Conservation (phyloP, 352 stramenopile genomes). For the Globisporangium barbulae region DNA sequence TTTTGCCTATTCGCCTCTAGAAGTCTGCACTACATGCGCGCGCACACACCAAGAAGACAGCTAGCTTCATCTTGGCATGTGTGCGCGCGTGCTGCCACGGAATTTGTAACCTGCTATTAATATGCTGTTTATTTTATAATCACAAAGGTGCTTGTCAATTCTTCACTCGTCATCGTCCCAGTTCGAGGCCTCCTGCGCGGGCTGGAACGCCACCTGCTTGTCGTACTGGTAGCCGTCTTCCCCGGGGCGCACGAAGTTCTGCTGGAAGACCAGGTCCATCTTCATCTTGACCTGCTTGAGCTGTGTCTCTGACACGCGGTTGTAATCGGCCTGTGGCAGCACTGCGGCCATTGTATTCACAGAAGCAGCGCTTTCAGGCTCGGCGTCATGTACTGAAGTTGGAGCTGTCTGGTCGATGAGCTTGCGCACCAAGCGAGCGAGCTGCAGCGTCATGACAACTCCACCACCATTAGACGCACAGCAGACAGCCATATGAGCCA, state of each 20-base stretch:
- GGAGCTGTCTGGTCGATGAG: constrained; percentile 23
- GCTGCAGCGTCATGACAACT: constrained; percentile 18
- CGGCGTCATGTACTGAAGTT: background rate
- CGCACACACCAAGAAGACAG: background rate
- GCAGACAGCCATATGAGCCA: background rate
- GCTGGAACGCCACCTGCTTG: constrained; percentile 56
- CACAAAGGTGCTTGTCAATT: constrained; percentile 16
- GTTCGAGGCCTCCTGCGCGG: constrained; percentile 43
- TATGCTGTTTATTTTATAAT: constrained; percentile 60
- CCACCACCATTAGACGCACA: background rate
- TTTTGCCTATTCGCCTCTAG: constrained; percentile 12
- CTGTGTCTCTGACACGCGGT: constrained; percentile 70
- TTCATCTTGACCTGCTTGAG: constrained; percentile 64
- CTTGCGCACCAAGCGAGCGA: constrained; percentile 45
- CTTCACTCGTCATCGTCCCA: constrained; percentile 45
- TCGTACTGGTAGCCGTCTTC: constrained; percentile 63
- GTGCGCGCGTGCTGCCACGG: background rate
- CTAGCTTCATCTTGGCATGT: background rate
- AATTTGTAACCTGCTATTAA: constrained; percentile 45
- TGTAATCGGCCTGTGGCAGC: constrained; percentile 73
- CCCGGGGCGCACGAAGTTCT: constrained; percentile 56
- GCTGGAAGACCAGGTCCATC: constrained; percentile 68
- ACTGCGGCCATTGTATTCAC: background rate
- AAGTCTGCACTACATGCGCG: constrained; percentile 12
- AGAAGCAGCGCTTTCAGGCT: background rate